Evolutionary conservation across 257 asterid species (phyloP).

Genomic region (Apocynum venetum): DNA sequence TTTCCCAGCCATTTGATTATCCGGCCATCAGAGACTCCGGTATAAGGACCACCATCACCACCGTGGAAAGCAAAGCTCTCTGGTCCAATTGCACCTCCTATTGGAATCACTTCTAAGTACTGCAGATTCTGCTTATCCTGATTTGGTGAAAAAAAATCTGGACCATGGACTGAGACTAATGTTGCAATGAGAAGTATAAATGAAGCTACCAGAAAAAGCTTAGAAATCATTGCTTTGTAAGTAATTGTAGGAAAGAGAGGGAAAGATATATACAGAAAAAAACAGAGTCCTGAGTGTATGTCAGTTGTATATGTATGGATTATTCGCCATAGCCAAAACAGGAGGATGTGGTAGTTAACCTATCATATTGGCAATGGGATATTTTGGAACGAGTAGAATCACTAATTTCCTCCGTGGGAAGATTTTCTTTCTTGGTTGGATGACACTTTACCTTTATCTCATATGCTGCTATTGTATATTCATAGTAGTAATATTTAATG

Average conservation of each 20-base stretch:
- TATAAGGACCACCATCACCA: constrained; percentile 27
- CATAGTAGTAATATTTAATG: too few relatives aligned
- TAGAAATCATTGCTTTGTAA: not conserved
- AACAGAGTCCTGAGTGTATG: not conserved
- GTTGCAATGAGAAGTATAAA: not conserved
- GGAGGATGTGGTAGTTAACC: not conserved
- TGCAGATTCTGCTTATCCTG: not conserved
- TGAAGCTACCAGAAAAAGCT: constrained; percentile 1
- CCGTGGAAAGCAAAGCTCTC: constrained; percentile 29
- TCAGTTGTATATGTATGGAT: not conserved
- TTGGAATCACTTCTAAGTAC: constrained; percentile 6
- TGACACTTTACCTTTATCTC: too few relatives aligned
- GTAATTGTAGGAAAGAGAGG: not conserved
- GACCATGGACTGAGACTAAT: too few relatives aligned
- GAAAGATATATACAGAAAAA: not conserved
- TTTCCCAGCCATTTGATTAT: constrained; percentile 24
- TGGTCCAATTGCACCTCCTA: constrained; percentile 22
- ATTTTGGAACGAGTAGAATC: too few relatives aligned
- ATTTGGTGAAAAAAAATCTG: not conserved
- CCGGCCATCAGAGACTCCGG: constrained; percentile 34
- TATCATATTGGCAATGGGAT: not conserved
- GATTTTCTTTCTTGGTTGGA: too few relatives aligned
- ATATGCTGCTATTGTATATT: too few relatives aligned
- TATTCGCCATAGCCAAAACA: not conserved
- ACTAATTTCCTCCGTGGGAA: too few relatives aligned